Base-by-base conservation (phyloP, 176 grass and related monocot species). In the Aegilops umbellulata region DNA sequence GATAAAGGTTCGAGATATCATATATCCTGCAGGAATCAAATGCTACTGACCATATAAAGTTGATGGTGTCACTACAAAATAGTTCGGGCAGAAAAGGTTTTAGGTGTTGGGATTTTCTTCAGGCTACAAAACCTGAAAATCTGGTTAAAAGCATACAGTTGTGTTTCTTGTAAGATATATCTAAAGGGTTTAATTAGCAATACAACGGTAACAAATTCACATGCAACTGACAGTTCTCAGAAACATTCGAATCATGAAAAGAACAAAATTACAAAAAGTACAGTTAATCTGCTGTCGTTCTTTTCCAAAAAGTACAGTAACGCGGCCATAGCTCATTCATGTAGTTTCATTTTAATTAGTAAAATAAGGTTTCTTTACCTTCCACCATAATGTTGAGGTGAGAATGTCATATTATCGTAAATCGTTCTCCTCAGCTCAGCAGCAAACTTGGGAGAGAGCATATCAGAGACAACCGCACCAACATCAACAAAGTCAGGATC, bases 401-500 rank as follows among this genome's bases (percentile, higher is more conserved):
- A 17, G 65, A 98, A 98, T 29, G 96, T 98, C 69, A n/a, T 91
- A 47, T 95, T 98, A 25, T 98, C 93, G 23, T 86, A 83, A 15
- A 98, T 95, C 20, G 91, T 95, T 69, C 92, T 95, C 90, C 94
- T 98, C 75, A 98, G 75, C 70, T 98, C 88, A 82, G 89, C 89
- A 32, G 96, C 96, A 85, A 94, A 98, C 69, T 92, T 86, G 8
- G 90, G 80, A 17, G 96, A 98, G 5, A 95, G 12, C 96, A 98
- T 98, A 76, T 95, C 89, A 29, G 91, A 89, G 11, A 98, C 38
- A 35, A 98, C 91, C 69, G 79, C 68, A 1, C 27, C 85, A 35
- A 91, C 77, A 44, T 98, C 84, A 44, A 95, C 87, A 29, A 95
- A 98, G 67, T 98, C 90, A 22, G 96, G 93, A 65, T 98, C 96